These are phyloP conservation scores for Penicillium frequentans DNA, from an alignment of 2,329 filamentous ascomycete genomes.

Conservation along the genomic window DNA sequence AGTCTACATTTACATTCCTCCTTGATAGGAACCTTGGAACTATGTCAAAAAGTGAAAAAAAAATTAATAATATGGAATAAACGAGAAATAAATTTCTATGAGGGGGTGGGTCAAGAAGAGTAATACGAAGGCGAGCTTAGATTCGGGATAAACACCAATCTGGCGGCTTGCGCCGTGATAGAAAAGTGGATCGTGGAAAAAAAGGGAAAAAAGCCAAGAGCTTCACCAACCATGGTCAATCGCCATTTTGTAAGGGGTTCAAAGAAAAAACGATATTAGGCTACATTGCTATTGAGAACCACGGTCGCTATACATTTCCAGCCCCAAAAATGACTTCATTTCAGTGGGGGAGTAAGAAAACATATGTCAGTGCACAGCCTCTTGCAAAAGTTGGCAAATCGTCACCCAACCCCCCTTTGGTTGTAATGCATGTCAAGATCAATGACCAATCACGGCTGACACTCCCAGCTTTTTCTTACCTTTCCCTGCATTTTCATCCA, in stretches of 20 bases:
- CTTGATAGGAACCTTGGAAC: not conserved
- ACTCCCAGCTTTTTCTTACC: not conserved
- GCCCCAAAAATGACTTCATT: slow-evolving; percentile 9
- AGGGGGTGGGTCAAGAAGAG: slow-evolving; percentile 1
- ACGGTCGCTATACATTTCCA: not conserved
- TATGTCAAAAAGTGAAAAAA: not conserved
- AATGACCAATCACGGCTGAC: not conserved
- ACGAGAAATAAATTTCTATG: not conserved
- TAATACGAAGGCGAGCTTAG: slow-evolving; percentile 1
- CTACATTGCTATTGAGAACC: not conserved
- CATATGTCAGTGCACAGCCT: slow-evolving; percentile 2
- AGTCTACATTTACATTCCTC: slow-evolving; percentile 5
- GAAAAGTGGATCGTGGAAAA: slow-evolving; percentile 15
- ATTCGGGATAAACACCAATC: slow-evolving; percentile 18
- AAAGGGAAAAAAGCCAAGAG: slow-evolving; percentile 2
- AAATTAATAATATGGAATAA: not conserved
- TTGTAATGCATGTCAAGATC: not conserved
- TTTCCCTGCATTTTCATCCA: slow-evolving; percentile 4
- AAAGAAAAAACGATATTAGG: not conserved
- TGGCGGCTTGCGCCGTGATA: slow-evolving; percentile 20
- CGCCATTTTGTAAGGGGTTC: not conserved
- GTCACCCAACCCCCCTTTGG: not conserved
- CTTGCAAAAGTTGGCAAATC: not conserved
- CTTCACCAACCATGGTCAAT: not conserved
- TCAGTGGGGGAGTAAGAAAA: not conserved